Base-by-base conservation (phyloP, 139 green algal species). In the Pseudopediastrum boryanum region DNA sequence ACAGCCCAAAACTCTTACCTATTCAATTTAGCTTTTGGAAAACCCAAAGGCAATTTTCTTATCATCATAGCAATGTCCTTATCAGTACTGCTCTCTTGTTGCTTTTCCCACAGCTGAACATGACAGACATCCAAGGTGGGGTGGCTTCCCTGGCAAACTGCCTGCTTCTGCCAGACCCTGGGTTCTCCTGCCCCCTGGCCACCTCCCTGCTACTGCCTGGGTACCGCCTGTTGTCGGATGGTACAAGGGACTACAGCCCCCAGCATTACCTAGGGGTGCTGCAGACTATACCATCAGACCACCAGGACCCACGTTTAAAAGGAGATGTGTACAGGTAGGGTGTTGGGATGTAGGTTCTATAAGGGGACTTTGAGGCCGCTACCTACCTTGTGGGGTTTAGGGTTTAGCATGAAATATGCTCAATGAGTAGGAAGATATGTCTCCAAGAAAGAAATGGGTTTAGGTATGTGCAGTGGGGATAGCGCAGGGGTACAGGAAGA, bases 211-310 rank as follows among this genome's bases (percentile, higher is more conserved):
- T 93, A 63, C 65, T 52, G 1, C 35, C 66, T 0, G 62, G 75
- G 2, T 52, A 64, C 19, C n/a, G 31, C 9, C 70, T 44, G 21
- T 29, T 35, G 21, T 51, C 71, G 29, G 51, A 9, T 23, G 51
- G 27, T 39, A 54, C 38, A 1, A 33, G 51, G 8, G 75, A 65
- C 48, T 82, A 70, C 35, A 65, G 77, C 7, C 63, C 79, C 23
- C 46, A 38, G 35, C 80, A 83, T n/a, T 94, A 94, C 80, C 35
- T 91, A 0, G 79, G 85, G 12, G 77, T 89, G 13, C 69, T 94
- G 71, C 81, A 84, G 74, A 66, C 54, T 27, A 41, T 81, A 25
- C 61, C 62, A 42, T 86, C 41, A 71, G 65, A 80, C 62, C 56
- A 70, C 3, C 81, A 85, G 69, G 64, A 77, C 10, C 64, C 78